Conservation (phyloP, 305 asterid genomes). For the Stenogyne calaminthoides region DNA sequence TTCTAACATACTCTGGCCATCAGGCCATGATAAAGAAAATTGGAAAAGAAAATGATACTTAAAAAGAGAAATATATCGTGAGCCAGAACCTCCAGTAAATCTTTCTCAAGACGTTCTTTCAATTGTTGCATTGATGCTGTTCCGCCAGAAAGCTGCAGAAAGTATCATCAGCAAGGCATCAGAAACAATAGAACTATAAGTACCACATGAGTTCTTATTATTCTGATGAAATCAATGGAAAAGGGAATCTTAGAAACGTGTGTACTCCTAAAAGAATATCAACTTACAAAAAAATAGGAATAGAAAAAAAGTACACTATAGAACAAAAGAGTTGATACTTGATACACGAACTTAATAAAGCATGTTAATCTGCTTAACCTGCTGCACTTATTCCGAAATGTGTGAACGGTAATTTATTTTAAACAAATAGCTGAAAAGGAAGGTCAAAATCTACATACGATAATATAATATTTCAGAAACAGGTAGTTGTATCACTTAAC, state of each 20-base stretch:
- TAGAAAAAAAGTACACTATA: background rate
- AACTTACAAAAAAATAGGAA: no score
- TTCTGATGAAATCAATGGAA: slow-evolving; percentile 3
- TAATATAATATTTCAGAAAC: slow-evolving; percentile 1
- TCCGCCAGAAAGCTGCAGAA: slow-evolving; percentile 93
- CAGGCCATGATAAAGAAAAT: no score
- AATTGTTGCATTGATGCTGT: slow-evolving; percentile 97
- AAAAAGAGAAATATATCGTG: slow-evolving; percentile 22
- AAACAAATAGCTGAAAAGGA: slow-evolving; percentile 4
- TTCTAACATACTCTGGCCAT: slow-evolving; percentile 15
- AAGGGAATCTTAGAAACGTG: background rate
- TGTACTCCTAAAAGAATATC: no score
- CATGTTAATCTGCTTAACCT: slow-evolving; percentile 18
- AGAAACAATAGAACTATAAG: slow-evolving; percentile 13
- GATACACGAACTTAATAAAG: background rate
- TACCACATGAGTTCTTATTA: slow-evolving; percentile 1
- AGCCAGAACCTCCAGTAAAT: slow-evolving; percentile 75
- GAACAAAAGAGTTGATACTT: background rate
- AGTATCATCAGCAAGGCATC: no score
- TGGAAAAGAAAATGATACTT: slow-evolving; percentile 1
- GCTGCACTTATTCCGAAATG: slow-evolving; percentile 19
- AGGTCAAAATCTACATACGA: slow-evolving; percentile 7
- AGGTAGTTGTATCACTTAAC: background rate
- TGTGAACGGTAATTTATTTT: slow-evolving; percentile 9
- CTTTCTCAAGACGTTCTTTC: slow-evolving; percentile 98